These are phyloP conservation scores for Prunus dulcis DNA, from an alignment of 306 rosid species.

Conservation along the genomic window DNA sequence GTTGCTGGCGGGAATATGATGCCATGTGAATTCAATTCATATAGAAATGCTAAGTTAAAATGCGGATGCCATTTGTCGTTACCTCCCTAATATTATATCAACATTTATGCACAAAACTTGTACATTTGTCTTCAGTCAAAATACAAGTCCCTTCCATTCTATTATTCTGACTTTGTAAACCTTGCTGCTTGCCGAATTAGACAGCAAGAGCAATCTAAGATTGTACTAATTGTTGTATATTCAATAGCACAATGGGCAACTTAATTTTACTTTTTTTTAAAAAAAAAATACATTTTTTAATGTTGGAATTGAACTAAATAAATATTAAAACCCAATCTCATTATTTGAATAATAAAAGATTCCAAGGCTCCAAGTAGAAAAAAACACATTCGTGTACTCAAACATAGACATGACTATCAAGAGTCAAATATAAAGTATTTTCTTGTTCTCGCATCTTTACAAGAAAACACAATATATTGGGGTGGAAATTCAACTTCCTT, in stretches of 20 bases:
- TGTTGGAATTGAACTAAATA: background rate
- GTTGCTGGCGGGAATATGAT: constrained; percentile 11
- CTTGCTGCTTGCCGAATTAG: constrained; percentile 13
- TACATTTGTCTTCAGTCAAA: background rate
- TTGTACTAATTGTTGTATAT: background rate
- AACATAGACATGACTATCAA: background rate
- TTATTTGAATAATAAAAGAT: background rate
- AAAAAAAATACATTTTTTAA: background rate
- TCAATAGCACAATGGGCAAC: background rate
- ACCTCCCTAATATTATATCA: background rate
- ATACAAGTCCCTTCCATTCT: background rate
- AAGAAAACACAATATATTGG: background rate
- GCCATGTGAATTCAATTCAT: background rate
- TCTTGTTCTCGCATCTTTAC: constrained; percentile 8
- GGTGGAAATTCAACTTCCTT: background rate
- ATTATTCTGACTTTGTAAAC: background rate
- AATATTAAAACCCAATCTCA: background rate
- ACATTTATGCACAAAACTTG: background rate
- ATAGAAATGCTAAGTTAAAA: background rate
- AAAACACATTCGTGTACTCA: background rate
- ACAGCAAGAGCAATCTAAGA: background rate
- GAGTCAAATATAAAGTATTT: background rate
- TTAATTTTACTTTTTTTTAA: background rate
- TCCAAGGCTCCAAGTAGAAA: constrained; percentile 11
- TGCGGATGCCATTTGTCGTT: constrained; percentile 15